A percentile compares a stretch with the other conserved stretches of the same genome.
Evolutionary conservation across 768 basidiomycete genomes (phyloP).

Genomic region (Lanmaoa pseudosensibilis): DNA sequence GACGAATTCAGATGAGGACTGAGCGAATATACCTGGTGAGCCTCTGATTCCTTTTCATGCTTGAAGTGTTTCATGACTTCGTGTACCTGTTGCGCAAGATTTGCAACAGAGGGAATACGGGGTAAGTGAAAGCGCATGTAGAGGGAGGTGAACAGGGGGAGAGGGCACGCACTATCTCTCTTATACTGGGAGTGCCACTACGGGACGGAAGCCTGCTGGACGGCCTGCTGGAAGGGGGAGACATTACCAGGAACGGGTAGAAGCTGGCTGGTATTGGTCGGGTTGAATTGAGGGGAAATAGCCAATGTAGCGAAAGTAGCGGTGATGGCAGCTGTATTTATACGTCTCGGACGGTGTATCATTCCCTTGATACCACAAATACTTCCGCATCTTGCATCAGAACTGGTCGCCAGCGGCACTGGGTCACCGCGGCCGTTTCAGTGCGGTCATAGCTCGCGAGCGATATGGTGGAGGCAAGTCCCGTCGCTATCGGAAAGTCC

Average conservation of each 20-base stretch:
- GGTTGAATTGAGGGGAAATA: conserved; percentile 17
- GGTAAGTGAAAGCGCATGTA: conserved; percentile 34
- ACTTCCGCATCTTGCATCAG: neutral
- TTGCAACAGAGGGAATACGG: conserved; percentile 28
- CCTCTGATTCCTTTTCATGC: conserved; percentile 84
- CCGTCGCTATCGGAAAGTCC: conserved; percentile 9
- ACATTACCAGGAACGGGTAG: conserved; percentile 17
- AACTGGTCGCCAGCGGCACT: too few relatives aligned
- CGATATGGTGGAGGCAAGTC: neutral
- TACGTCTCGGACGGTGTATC: conserved; percentile 5
- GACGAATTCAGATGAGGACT: neutral
- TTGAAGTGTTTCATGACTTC: conserved; percentile 66
- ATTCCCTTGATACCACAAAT: neutral
- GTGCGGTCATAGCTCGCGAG: too few relatives aligned
- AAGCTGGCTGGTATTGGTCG: conserved; percentile 8
- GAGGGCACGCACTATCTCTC: conserved; percentile 40
- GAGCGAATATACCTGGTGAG: conserved; percentile 61
- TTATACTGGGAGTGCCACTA: conserved; percentile 41
- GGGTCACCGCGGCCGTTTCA: too few relatives aligned
- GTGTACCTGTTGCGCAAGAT: conserved; percentile 55
- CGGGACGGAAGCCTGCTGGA: conserved; percentile 36
- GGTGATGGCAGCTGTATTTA: conserved; percentile 19
- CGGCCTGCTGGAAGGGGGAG: conserved; percentile 26
- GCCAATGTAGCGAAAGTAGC: neutral
- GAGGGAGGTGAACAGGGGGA: neutral